These are phyloP conservation scores for Strobilomyces echinocephalus DNA, from an alignment of 768 basidiomycete genomes.

Conservation along the genomic window DNA sequence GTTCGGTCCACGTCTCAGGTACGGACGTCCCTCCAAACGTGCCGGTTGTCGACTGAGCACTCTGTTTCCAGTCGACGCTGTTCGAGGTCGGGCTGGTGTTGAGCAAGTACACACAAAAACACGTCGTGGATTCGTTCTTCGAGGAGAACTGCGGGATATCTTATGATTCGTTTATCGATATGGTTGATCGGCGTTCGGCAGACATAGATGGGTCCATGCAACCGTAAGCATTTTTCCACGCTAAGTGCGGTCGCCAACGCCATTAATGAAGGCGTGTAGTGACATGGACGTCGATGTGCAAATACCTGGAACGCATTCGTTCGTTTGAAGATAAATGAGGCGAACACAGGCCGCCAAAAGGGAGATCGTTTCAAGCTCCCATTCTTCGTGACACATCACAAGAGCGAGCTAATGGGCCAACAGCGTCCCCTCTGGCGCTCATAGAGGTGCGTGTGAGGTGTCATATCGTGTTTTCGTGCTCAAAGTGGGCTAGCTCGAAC, in stretches of 20 bases:
- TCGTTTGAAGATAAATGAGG: no score
- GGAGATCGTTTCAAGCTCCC: no score
- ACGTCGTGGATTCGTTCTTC: conserved; percentile 66
- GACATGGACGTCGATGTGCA: no score
- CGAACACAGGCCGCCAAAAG: no score
- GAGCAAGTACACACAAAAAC: conserved; percentile 45
- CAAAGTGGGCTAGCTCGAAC: conserved; percentile 44
- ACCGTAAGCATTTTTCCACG: no score
- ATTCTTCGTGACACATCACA: no score
- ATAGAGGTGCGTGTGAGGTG: conserved; percentile 27
- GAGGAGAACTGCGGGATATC: conserved; percentile 55
- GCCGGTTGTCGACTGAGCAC: background rate
- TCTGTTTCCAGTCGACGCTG: conserved; percentile 46
- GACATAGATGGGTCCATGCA: no score
- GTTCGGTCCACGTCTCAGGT: conserved; percentile 65
- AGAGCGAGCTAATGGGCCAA: conserved; percentile 16
- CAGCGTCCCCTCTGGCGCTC: conserved; percentile 36
- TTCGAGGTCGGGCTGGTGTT: conserved; percentile 53
- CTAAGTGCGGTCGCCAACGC: no score
- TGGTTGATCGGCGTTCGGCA: conserved; percentile 39
- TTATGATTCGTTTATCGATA: conserved; percentile 43
- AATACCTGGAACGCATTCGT: no score
- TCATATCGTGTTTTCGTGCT: background rate
- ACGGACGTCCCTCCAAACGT: conserved; percentile 9
- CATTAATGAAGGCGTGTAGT: no score